A percentile compares a stretch with the other conserved stretches of the same genome.
These are phyloP conservation scores for Ophiostoma montium DNA, from an alignment of 2,329 filamentous ascomycete species.

Conservation along the genomic window DNA sequence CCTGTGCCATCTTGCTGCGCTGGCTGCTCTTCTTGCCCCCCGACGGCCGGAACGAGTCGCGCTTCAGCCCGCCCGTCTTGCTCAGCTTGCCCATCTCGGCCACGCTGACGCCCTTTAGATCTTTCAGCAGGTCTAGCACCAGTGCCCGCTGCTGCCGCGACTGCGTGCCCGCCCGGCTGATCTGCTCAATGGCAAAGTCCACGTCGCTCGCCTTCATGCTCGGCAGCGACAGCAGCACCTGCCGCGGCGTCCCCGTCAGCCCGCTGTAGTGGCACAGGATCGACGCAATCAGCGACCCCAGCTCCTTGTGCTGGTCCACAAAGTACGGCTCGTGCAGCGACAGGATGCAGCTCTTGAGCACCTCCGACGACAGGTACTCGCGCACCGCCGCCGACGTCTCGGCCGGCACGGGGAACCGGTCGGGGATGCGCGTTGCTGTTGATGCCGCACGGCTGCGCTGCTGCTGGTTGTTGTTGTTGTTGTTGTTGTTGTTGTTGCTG, in stretches of 20 bases:
- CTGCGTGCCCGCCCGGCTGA: conserved; percentile 42
- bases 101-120: conserved; percentile 80
- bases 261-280: conserved; percentile 67
- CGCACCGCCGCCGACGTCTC: conserved; percentile 54
- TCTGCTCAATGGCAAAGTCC: conserved; percentile 45
- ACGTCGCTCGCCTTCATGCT: conserved; percentile 59
- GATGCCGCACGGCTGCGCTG: background rate
- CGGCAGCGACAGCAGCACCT: conserved; percentile 67
- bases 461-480: background rate
- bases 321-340: conserved; percentile 94
- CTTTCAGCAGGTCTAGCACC: conserved; percentile 71
- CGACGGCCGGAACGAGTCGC: conserved; percentile 12
- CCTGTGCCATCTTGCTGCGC: conserved; percentile 48
- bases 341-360: conserved; percentile 78
- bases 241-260: conserved; percentile 53
- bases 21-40: conserved; percentile 27
- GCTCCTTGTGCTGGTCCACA: conserved; percentile 85
- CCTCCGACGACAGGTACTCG: conserved; percentile 79
- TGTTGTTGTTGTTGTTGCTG: no score
- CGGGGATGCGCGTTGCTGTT: conserved; percentile 11
- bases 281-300: conserved; percentile 73
- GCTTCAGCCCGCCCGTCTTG: conserved; percentile 30
- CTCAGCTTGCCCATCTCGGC: conserved; percentile 81
- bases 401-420: conserved; percentile 30
- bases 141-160: conserved; percentile 68